Evolutionary conservation across 2,329 filamentous ascomycete species (phyloP), one percentile per base, ranked within the genome.

Genomic region (Xylaria digitata): DNA sequence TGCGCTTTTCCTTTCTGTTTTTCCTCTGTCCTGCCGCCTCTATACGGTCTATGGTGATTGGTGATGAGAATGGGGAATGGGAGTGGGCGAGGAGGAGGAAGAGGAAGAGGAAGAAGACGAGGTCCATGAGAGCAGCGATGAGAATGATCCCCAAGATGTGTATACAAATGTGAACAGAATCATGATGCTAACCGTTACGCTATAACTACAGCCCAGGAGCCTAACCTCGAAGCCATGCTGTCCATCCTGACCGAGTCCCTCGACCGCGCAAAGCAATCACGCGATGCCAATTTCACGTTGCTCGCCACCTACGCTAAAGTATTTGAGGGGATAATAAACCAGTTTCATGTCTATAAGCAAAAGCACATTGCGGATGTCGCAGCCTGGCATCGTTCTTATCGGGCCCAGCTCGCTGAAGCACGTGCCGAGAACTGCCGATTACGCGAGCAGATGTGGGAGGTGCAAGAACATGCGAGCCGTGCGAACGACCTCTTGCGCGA

Each of bases 301-400:
- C 82, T 90, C 40, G 81, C 82, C 17, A 84, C 87, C 61, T 90
- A 89, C 76, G 87, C 87, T 53, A 81, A 82, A 63, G 85, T 84
- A 32, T 80, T 90, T 65, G 82, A 83, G 50, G 79, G 83, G 52
- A 87, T 90, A 79, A 83, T 90, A 37, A 84, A 85, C 72, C 87
- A 90, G 73, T 86, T 90, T 75, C 88, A 90, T 80, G 84, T 86
- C 42, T 90, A 89, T 82, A 90, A 90, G 75, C 82, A 85, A 64
- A 85, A 85, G 70, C 87, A 90, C 74, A 84, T 90, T 52, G 80
- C 81, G 55, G 89, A 90, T 74, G 86, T 89, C 19, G 82, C 86
- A 6, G 79, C 86, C 23, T 91, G 89, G 89, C 89, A 91, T 80
- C 86, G 84, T 63, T 89, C 86, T 65, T 91, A 91, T 80, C 86